Evolutionary conservation across 164 flowering plant species (phyloP).

Genomic region (grape (Vitis vinifera)): DNA sequence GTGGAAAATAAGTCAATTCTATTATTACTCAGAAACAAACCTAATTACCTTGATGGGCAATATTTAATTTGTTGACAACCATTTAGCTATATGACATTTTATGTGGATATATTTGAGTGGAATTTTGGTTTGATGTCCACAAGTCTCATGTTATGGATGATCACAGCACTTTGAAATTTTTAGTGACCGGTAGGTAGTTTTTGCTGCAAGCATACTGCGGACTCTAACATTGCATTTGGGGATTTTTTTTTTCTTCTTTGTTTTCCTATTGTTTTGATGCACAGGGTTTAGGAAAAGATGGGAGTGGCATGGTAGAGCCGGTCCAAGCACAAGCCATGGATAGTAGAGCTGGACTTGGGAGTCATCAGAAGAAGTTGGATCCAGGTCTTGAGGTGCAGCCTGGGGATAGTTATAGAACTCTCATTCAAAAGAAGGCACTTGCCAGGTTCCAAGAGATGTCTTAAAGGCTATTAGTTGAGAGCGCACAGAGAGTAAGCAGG

Average conservation of each 20-base stretch:
- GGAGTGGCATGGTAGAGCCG: constrained; percentile 93
- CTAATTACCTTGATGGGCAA: background rate
- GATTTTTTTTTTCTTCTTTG: constrained; percentile 12
- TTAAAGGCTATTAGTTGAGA: constrained; percentile 1
- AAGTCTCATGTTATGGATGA: background rate
- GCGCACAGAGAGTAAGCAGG: too few species aligned
- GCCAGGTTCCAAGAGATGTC: constrained; percentile 93
- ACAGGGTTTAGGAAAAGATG: constrained; percentile 96
- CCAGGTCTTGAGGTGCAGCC: constrained; percentile 81
- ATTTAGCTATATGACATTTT: background rate
- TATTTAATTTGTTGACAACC: background rate
- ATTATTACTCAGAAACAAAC: too few species aligned
- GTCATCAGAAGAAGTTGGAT: constrained; percentile 74
- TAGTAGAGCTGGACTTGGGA: constrained; percentile 86
- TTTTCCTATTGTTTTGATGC: constrained; percentile 9
- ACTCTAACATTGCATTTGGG: constrained; percentile 14
- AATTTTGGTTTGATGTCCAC: background rate
- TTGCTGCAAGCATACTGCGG: background rate
- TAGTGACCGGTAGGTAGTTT: background rate
- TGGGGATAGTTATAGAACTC: constrained; percentile 86
- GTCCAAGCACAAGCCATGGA: constrained; percentile 79
- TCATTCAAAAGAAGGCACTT: constrained; percentile 88
- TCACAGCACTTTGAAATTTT: too few species aligned
- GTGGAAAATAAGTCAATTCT: too few species aligned
- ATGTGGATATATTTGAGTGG: background rate